A percentile compares a stretch with the other conserved stretches of the same genome.
These are phyloP conservation scores for Solanum sitiens DNA, from an alignment of 257 asterid species.

Conservation along the genomic window DNA sequence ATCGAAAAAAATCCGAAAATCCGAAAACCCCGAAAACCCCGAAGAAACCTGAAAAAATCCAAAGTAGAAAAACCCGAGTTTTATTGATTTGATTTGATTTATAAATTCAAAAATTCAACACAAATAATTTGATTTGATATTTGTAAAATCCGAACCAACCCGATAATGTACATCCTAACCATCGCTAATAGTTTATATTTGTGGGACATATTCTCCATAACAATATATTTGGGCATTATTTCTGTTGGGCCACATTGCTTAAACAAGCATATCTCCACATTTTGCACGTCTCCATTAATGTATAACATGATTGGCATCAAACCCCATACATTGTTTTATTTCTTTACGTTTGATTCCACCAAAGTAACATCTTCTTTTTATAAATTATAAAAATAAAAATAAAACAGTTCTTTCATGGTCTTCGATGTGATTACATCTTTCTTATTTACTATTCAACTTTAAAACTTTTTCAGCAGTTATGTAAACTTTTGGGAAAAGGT, in stretches of 20 bases:
- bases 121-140: too few relatives aligned
- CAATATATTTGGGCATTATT: neutral
- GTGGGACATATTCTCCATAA: neutral
- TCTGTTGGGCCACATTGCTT: neutral
- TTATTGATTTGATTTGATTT: too few relatives aligned
- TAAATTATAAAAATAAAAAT: too few relatives aligned
- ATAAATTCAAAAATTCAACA: too few relatives aligned
- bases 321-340: neutral
- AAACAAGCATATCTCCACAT: neutral
- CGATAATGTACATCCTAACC: too few relatives aligned
- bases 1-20: too few relatives aligned
- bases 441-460: neutral
- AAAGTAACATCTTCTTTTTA: neutral
- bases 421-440: neutral
- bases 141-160: too few relatives aligned
- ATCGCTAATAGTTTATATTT: too few relatives aligned
- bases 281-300: neutral
- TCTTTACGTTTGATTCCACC: neutral
- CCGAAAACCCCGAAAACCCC: too few relatives aligned
- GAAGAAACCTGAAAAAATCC: too few relatives aligned
- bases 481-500: neutral
- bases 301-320: neutral
- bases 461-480: neutral
- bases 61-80: too few relatives aligned
- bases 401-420: neutral